Evolutionary conservation across 2,329 filamentous ascomycete species (phyloP), one percentile per base, ranked within the genome.

Genomic region (Blumeria graminis): DNA sequence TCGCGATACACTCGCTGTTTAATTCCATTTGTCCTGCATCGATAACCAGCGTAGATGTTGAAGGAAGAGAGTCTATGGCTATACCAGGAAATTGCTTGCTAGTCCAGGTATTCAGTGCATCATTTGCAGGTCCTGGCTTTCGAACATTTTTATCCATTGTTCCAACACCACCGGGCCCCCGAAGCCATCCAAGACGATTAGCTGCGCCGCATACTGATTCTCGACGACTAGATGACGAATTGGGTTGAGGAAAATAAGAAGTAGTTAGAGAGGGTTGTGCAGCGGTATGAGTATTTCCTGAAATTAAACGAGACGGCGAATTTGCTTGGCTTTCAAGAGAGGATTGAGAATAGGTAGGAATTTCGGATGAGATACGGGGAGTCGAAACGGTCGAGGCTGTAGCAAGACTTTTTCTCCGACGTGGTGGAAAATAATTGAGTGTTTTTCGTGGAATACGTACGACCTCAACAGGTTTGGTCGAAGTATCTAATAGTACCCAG

Each of bases 351-450:
- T 60, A 51, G 10, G 56, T 55, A 14, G 60, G 57, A 18, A 65
- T 58, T 54, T 67, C 65, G 16, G 56, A 55, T 38, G 65, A 67
- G 32, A 39, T 64, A 28, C 65, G 63, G 7, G 84, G 84, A 1
- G 82, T 86, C 16, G 81, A 78, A 55, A 80, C 62, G 13, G 79
- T 75, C 2, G 84, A 84, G 55, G 76, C 75, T 1, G 80, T 80
- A 62, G 76, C 72, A 9, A 77, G 69, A 38, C 65, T 68, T 57
- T 67, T 64, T 92, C 81, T 92, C 92, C 79, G 89, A 18, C 88
- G 78, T 7, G 89, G 89, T 3, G 90, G 90, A 65, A 96, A 96
- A 69, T 90, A 96, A 28, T 89, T 90, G 48, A 95, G 75, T 1
- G 83, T 77, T 68, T 82, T 81, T 57, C 86, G 80, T 22, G 87